Conservation (phyloP, 140 eudicot genomes). For the Stevia rebaudiana region DNA sequence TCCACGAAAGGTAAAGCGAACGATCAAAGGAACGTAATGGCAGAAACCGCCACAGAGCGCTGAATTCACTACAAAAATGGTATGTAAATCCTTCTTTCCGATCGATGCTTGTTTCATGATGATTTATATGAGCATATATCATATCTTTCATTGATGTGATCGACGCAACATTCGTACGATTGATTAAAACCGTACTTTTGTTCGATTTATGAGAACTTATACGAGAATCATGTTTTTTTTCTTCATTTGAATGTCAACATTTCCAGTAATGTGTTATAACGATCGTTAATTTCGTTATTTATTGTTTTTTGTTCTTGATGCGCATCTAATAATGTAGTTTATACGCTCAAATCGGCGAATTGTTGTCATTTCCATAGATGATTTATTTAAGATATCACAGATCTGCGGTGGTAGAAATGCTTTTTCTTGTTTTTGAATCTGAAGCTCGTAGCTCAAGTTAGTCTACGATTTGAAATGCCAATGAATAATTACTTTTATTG, state of each 20-base stretch:
- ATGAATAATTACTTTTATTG: neutral
- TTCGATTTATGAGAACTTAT: neutral
- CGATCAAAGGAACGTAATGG: conserved; percentile 6
- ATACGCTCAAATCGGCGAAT: neutral
- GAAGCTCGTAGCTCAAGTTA: neutral
- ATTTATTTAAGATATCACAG: neutral
- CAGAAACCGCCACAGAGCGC: conserved; percentile 20
- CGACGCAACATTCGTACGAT: neutral
- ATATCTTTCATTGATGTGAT: neutral
- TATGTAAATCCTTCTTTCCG: conserved; percentile 7
- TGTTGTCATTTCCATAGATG: neutral
- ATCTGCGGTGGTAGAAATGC: neutral
- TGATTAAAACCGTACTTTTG: neutral
- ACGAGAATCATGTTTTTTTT: neutral
- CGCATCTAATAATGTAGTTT: neutral
- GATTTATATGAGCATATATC: neutral
- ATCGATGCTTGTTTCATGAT: conserved; percentile 1
- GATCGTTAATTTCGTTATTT: neutral
- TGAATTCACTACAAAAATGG: conserved; percentile 21
- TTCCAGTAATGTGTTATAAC: neutral
- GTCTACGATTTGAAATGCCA: neutral
- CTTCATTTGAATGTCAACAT: conserved; percentile 3
- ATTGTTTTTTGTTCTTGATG: neutral
- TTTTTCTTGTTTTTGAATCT: conserved; percentile 7
- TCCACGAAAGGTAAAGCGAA: neutral